Base-by-base conservation (phyloP, 106 monocot genomes). In the Narthecium ossifragum region DNA sequence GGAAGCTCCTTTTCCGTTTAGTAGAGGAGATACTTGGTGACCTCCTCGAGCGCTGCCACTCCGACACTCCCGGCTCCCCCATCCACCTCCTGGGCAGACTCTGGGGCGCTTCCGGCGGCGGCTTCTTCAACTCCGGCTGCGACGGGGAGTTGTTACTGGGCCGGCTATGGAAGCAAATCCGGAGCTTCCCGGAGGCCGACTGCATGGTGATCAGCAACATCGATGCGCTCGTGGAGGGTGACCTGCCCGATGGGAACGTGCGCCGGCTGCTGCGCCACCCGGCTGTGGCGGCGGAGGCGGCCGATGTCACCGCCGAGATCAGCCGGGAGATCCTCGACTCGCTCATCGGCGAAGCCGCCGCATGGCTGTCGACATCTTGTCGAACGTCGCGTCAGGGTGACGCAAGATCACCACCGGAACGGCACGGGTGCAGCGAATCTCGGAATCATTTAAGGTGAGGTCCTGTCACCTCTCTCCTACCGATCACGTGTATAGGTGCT, bases 1-100 rank as follows among this genome's bases (percentile, higher is more conserved):
- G 93, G 45, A 79, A 83, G 52, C 88, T 88, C 37, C 66, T 93
- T 33, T 93, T 93, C 80, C 75, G 89, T 50, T 68, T 93, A 8
- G 74, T 80, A 13, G 58, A 88, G 53, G 93, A 93, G 52, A 38
- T 82, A n/a, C 57, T 93, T 23, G 46, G 18, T 2, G 93, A 85
- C 1, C 61, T 77, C 32, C 63, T 71, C 10, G 5, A 51, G 49
- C 43, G 28, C 4, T 9, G 32, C 0, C 15, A 52, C 39, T 5
- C 31, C 61, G 15, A 0, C 26, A 34, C 30, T 8, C 25, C 47
- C 38, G 0, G 30, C 10, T 14, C 45, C 2, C 37, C 27, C n/a
- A 24, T 4, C 25, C 15, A 20, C 6, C 26, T 30, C 9, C 11
- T 8, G 22, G n/a, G 11, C n/a, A n/a, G n/a, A n/a, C n/a, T n/a